A percentile compares a stretch with the other conserved stretches of the same genome.
Evolutionary conservation across 306 rosid genomes (phyloP).

Genomic region (Vachellia collinsii): DNA sequence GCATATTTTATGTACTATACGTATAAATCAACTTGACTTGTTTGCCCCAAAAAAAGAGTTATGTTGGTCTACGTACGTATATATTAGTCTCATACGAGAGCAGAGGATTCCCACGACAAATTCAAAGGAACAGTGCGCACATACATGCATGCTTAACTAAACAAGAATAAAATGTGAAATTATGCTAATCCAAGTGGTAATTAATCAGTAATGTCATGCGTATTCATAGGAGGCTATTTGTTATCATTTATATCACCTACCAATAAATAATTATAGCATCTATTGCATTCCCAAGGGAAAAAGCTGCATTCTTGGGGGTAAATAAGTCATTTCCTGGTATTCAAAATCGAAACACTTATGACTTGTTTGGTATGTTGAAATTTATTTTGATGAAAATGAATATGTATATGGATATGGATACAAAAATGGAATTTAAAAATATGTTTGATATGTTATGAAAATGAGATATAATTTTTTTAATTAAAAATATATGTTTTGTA

Average conservation of each 20-base stretch:
- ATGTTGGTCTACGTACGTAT: not conserved
- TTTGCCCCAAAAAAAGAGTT: no score
- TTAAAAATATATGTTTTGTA: no score
- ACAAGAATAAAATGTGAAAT: not conserved
- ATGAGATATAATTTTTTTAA: no score
- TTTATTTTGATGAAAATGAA: no score
- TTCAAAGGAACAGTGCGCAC: not conserved
- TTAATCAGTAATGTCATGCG: not conserved
- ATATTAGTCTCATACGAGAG: not conserved
- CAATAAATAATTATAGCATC: not conserved
- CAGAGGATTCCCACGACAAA: not conserved
- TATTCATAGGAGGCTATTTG: not conserved
- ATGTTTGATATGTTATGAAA: no score
- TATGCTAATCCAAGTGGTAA: not conserved
- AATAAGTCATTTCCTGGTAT: not conserved
- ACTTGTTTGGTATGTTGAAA: no score
- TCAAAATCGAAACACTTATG: no score
- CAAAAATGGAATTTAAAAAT: no score
- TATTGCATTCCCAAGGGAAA: not conserved
- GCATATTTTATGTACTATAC: no score
- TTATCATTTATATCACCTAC: not conserved
- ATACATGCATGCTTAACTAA: no score
- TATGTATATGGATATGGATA: no score
- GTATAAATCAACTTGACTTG: not conserved
- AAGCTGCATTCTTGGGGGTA: not conserved